Base-by-base conservation (phyloP, 1,284 basidiomycete species). In the Mrakiaceae sp. region DNA sequence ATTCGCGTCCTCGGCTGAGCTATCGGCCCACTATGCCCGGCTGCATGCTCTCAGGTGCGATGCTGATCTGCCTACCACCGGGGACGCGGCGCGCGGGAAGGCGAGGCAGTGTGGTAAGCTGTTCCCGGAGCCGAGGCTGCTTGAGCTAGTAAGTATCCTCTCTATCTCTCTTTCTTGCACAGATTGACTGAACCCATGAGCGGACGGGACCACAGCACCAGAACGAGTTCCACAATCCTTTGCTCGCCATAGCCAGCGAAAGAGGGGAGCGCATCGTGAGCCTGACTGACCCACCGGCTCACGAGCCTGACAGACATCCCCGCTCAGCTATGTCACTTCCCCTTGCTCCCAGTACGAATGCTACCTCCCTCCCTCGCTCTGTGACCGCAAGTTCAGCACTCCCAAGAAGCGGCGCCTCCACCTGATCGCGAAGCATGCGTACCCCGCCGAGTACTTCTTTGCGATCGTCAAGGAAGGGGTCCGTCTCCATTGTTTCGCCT, bases 361-460 rank as follows among this genome's bases (percentile, higher is more conserved):
- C 70, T 83, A 86, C 73, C 75, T 87, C 59, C 72, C 78, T 12
- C 60, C 66, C 3, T 55, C 68, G 0, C 76, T 81, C 1, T 92
- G 89, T 71, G 68, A 76, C 3, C 80, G 81, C 46, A 68, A 78
- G 39, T 92, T 90, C 72, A 72, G 75, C 4, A 84, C 82, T 0
- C 88, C 88, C 1, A 91, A 90, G 75, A 76, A 81, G 5, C 82
- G 89, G 8, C 78, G 90, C n/a, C 77, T 90, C 52, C 89, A 92
- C 76, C 80, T 91, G 60, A 88, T 92, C 60, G 80, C 85, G 71
- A 81, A 78, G 5, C 89, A 92, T 71, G 80, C 78, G 53, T 92
- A 85, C 72, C 89, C 89, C 1, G 87, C 87, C 74, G 82, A 89
- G 70, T 91, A 84, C 74, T 90, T 87, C 74, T 91, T 91, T 72